Evolutionary conservation across 2,329 filamentous ascomycete species (phyloP), one percentile per base, ranked within the genome.

Genomic region (Xylariaceae sp.): DNA sequence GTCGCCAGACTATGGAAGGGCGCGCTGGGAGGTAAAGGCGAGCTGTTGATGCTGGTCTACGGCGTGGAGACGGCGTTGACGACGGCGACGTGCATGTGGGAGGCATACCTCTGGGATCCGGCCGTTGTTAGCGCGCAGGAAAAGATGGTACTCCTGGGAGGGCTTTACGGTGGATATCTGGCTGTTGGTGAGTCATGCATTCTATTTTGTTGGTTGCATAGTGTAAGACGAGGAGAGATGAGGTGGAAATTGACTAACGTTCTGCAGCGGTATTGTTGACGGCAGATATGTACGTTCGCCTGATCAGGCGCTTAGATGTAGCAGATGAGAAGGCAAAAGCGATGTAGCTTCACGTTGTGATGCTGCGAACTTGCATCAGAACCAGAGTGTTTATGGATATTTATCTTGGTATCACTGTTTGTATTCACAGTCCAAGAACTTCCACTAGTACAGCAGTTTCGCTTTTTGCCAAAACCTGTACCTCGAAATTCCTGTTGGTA

Each of bases 201-300:
- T 32, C 8, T 18, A 4, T 31, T 9, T 22, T 12, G n/a, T 30
- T 6, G 16, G 4, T 68, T 0, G 13, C 26, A 34, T 19, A 19
- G 17, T 18, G 8, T 26, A 7, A 24, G 3, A 29, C 18, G 4
- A 9, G 26, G 30, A 17, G 13, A 32, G 6, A n/a, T 32, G 30
- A 17, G 13, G 7, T n/a, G 16, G 6, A n/a, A 13, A 13, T 32
- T 16, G 6, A 13, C 30, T 32, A n/a, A 19, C 15, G 15, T 17
- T 7, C 13, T 30, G 26, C 7, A 80, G 77, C 77, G 12, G 48
- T 65, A 0, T 11, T 77, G 2, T 64, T 80, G 58, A 72, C 68
- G 9, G 50, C 68, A 17, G 77, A 81, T 49, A 80, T 81, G 77
- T 76, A 71, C 37, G 37, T 55, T 28, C 66, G 78, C n/a, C 60